Evolutionary conservation across 257 asterid genomes (phyloP), one percentile per base, ranked within the genome.

Genomic region (Jasminum sambac): DNA sequence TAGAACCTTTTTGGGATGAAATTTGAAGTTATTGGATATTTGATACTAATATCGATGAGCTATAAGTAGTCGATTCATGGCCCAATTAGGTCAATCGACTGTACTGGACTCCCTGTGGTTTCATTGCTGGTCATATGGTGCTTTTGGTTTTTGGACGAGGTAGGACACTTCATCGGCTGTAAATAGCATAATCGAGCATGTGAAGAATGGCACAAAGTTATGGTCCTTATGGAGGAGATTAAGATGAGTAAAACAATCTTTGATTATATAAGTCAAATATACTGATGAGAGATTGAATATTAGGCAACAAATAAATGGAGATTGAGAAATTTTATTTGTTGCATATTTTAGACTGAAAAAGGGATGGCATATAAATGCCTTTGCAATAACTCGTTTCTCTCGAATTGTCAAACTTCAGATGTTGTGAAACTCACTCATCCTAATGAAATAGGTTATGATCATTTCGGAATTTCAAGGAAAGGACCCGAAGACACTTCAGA

Each of bases 381-480:
- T 75, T 46, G 8, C 9, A 61, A 21, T 64, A 46, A 41, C 64
- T 17, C 46, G 17, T 14, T 69, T 36, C 43, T 60, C 30, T 60
- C 23, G 42, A 61, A 19, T 59, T 68, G 5, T 66, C 41, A 73
- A 25, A 43, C 21, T 75, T 2, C 66, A 34, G 39, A 48, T 34
- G 52, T 57, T 64, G 30, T 39, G 60, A 57, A 66, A 24, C 38
- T 71, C 59, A 48, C 48, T 69, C 72, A 34, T 72, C 40, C 71
- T 25, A 65, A 67, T 36, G 48, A 11, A 80, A 58, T 83, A 95
- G 99, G 97, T 67, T 95, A 89, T 41, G 94, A 85, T 70, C 98
- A 88, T 75, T 91, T 91, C 70, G 99, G 99, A 69, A 84, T 86
- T 64, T 95, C 99, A 46, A 84, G 99, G 76, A 91, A 90, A 83